Percentiles rank a stretch among this genome's conserved stretches.
Conservation (phyloP, 2,329 filamentous ascomycete species). For the Colletotrichum phormii region DNA sequence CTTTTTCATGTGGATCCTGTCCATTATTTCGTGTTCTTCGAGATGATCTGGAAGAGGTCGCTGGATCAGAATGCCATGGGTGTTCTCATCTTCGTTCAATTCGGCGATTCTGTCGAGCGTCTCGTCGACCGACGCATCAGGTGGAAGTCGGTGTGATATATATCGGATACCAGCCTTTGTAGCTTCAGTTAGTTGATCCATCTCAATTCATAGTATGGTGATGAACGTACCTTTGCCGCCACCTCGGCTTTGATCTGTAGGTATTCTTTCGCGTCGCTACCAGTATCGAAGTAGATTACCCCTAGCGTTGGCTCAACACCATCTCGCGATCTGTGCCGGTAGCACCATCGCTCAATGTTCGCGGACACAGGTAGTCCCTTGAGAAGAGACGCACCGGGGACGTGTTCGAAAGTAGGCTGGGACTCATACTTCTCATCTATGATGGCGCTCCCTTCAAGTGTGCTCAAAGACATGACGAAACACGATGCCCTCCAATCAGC, state of each 20-base stretch:
- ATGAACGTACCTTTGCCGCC: not conserved
- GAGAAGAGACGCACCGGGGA: not conserved
- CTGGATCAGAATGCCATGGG: slow-evolving; percentile 8
- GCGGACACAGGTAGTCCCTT: not conserved
- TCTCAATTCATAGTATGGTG: not conserved
- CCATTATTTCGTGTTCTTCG: not conserved
- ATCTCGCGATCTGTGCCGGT: not conserved
- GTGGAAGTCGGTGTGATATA: not conserved
- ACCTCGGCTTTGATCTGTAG: not conserved
- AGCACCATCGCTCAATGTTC: not conserved
- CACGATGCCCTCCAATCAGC: not conserved
- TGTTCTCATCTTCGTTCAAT: not conserved
- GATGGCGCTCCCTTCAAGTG: not conserved
- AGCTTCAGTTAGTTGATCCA: not conserved
- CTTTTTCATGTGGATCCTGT: not conserved
- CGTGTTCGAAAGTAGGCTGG: not conserved
- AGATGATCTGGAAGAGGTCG: slow-evolving; percentile 9
- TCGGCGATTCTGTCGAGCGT: not conserved
- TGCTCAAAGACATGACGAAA: not conserved
- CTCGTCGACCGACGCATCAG: not conserved
- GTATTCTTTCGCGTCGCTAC: not conserved
- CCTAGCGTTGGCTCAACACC: not conserved
- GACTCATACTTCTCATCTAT: not conserved
- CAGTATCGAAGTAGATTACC: not conserved
- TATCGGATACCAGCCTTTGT: slow-evolving; percentile 5